Conservation (phyloP, 2,329 filamentous ascomycete genomes). For the Lojkania enalia region DNA sequence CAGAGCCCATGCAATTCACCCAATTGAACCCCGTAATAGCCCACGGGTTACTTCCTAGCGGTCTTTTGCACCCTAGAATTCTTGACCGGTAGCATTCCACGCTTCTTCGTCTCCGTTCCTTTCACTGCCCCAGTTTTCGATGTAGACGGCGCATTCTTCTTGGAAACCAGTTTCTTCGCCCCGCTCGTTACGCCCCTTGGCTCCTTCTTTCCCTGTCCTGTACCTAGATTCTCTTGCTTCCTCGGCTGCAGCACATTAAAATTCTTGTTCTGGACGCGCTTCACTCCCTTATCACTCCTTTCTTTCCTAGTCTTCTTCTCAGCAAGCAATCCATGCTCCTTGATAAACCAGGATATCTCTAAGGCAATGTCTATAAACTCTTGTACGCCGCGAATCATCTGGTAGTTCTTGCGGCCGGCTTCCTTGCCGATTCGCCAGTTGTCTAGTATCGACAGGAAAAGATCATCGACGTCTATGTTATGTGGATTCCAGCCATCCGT, state of each 20-base stretch:
- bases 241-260: not conserved
- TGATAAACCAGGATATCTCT: constrained; percentile 35
- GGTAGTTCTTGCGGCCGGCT: constrained; percentile 11
- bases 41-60: too few species aligned
- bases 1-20: too few species aligned
- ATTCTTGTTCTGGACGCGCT: constrained; percentile 14
- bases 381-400: constrained; percentile 31
- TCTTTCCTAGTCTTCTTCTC: constrained; percentile 11
- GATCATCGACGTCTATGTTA: constrained; percentile 25
- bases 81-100: too few species aligned
- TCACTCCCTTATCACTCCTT: constrained; percentile 22
- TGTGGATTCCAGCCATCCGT: not conserved
- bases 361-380: constrained; percentile 40
- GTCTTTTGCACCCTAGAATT: too few species aligned
- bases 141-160: too few species aligned
- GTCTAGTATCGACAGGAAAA: constrained; percentile 38
- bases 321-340: constrained; percentile 28
- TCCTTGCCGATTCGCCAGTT: constrained; percentile 34
- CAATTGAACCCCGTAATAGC: too few species aligned
- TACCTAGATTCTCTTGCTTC: too few species aligned
- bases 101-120: too few species aligned
- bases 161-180: too few species aligned
- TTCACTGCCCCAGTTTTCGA: too few species aligned
- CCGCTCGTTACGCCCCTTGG: too few species aligned
- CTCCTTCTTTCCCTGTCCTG: too few species aligned